These are phyloP conservation scores for Pseudoperonospora humuli DNA, from an alignment of 352 stramenopile genomes.

Conservation along the genomic window DNA sequence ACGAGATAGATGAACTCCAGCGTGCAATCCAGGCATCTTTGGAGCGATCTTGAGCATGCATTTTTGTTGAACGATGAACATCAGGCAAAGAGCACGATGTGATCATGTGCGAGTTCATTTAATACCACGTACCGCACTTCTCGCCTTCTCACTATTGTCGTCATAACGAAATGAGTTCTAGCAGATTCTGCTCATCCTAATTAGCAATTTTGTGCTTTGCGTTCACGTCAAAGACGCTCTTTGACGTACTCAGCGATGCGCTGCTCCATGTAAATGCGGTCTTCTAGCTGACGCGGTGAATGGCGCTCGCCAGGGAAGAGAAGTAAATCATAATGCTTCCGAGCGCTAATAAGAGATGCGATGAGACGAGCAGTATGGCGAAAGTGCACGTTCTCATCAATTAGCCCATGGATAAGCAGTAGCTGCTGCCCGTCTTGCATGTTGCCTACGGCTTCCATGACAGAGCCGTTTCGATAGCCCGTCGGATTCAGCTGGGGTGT, in stretches of 20 bases:
- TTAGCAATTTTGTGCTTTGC: constrained; percentile 8
- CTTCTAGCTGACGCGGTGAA: constrained; percentile 87
- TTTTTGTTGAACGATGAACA: constrained; percentile 7
- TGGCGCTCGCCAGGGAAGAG: constrained; percentile 95
- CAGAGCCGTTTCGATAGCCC: constrained; percentile 85
- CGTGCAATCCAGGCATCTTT: constrained; percentile 76
- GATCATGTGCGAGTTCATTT: constrained; percentile 12
- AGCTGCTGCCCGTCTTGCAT: constrained; percentile 87
- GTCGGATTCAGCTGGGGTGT: constrained; percentile 88
- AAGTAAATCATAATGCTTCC: constrained; percentile 95
- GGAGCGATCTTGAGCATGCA: constrained; percentile 21
- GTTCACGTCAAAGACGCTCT: constrained; percentile 51
- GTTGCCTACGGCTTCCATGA: constrained; percentile 91
- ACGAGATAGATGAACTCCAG: constrained; percentile 75
- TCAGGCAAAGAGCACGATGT: constrained; percentile 9
- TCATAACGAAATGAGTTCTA: no score
- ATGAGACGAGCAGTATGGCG: constrained; percentile 95
- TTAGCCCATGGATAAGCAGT: constrained; percentile 93
- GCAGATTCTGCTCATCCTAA: constrained; percentile 1
- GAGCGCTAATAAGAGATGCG: constrained; percentile 89
- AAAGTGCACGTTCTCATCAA: constrained; percentile 99
- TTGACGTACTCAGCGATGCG: constrained; percentile 86
- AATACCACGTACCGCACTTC: constrained; percentile 15
- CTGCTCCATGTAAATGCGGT: constrained; percentile 95
- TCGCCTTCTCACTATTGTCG: constrained; percentile 11